Conservation (phyloP, 1,284 basidiomycete species). For the Cutaneotrichosporon spelunceum region DNA sequence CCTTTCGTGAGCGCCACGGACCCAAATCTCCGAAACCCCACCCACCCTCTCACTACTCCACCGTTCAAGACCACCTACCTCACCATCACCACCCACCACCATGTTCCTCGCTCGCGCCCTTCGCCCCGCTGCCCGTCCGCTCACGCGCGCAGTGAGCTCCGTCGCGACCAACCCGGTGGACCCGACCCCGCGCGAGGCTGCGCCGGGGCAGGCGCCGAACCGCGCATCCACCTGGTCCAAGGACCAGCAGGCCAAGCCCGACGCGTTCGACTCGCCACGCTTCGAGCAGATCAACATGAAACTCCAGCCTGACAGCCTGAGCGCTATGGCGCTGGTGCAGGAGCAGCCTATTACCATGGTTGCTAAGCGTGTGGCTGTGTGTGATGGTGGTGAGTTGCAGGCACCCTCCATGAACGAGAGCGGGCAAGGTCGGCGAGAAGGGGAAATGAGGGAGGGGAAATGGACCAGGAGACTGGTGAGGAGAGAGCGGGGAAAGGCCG, state of each 20-base stretch:
- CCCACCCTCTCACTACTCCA: background rate
- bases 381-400: constrained; percentile 86
- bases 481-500: background rate
- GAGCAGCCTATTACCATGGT: constrained; percentile 82
- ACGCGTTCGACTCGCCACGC: constrained; percentile 34
- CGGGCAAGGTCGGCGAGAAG: background rate
- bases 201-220: constrained; percentile 67
- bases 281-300: constrained; percentile 88
- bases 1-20: background rate
- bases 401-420: no score
- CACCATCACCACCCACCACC: background rate
- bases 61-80: background rate
- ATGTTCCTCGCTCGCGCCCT: constrained; percentile 18
- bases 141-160: background rate
- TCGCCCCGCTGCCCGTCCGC: constrained; percentile 2
- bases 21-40: background rate
- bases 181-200: constrained; percentile 6
- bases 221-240: constrained; percentile 72
- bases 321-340: constrained; percentile 55
- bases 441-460: background rate
- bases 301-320: constrained; percentile 60
- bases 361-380: constrained; percentile 74
- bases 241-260: constrained; percentile 57
- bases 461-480: background rate
- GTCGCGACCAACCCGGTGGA: background rate